Conservation (phyloP, 441 rosid genomes). For the Euphorbia celastroides region DNA sequence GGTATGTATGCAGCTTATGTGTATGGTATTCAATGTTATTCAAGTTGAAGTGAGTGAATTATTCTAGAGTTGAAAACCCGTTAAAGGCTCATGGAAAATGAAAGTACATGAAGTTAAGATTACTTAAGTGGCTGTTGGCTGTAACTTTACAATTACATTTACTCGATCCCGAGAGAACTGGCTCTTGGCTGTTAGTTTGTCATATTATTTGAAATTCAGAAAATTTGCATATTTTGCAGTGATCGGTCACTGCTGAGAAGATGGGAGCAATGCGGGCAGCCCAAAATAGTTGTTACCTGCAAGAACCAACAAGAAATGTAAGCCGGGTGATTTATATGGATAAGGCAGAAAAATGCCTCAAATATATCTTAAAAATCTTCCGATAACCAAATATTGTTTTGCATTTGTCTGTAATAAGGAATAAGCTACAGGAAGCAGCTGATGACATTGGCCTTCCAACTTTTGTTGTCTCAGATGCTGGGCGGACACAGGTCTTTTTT, state of each 20-base stretch:
- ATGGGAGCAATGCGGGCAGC: slow-evolving; percentile 87
- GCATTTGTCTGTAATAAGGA: slow-evolving; percentile 38
- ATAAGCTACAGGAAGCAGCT: slow-evolving; percentile 69
- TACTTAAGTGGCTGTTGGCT: too few species aligned
- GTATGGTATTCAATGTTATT: slow-evolving; percentile 3
- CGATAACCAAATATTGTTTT: slow-evolving; percentile 1
- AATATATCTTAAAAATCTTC: background rate
- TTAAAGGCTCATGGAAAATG: too few species aligned
- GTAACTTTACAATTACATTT: too few species aligned
- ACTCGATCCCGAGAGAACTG: too few species aligned
- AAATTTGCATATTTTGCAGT: slow-evolving; percentile 33
- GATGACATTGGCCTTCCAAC: slow-evolving; percentile 76
- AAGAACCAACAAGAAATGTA: slow-evolving; percentile 89
- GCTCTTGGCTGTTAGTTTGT: too few species aligned
- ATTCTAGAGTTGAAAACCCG: background rate
- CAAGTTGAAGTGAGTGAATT: background rate
- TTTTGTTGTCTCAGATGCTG: slow-evolving; percentile 92
- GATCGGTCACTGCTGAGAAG: slow-evolving; percentile 57
- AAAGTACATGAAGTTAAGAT: too few species aligned
- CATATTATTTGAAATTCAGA: too few species aligned
- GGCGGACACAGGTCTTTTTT: slow-evolving; percentile 66
- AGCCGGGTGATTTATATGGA: slow-evolving; percentile 35
- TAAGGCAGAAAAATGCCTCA: background rate
- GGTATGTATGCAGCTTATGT: slow-evolving; percentile 35
- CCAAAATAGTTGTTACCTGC: slow-evolving; percentile 85